Conservation (phyloP, 2,329 filamentous ascomycete genomes). For the Nigrospora osmanthi region DNA sequence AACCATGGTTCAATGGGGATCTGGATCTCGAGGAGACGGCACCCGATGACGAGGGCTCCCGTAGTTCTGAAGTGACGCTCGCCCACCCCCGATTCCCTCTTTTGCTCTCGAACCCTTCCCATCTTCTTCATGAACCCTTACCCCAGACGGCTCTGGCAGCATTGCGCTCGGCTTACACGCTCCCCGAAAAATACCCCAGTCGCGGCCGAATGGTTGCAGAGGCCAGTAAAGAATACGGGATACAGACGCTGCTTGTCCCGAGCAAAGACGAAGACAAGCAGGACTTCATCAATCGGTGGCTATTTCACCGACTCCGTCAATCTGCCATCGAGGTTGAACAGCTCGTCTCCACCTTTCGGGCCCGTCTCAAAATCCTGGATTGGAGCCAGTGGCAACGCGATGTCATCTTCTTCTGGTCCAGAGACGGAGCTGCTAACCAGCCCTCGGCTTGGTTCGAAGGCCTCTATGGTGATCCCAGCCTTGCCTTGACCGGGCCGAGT, state of each 20-base stretch:
- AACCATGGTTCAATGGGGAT: constrained; percentile 21
- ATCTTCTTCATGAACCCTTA: too few relatives aligned
- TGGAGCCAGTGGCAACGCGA: constrained; percentile 31
- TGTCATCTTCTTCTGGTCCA: constrained; percentile 31
- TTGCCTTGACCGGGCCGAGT: background rate
- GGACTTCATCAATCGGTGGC: constrained; percentile 44
- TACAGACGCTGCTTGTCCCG: constrained; percentile 32
- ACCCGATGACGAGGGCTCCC: background rate
- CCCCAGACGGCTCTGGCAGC: too few relatives aligned
- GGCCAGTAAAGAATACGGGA: constrained; percentile 40
- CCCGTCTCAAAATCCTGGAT: constrained; percentile 22
- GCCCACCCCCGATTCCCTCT: background rate
- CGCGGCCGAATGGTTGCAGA: constrained; percentile 26
- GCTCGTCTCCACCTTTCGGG: constrained; percentile 29
- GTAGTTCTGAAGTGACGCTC: background rate
- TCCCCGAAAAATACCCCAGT: constrained; percentile 26
- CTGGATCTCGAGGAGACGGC: constrained; percentile 27
- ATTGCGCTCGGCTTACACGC: constrained; percentile 11
- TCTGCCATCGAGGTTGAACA: constrained; percentile 36
- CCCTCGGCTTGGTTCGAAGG: constrained; percentile 7
- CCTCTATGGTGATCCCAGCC: constrained; percentile 9
- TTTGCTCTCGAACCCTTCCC: too few relatives aligned
- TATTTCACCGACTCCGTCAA: constrained; percentile 40
- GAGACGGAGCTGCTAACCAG: constrained; percentile 22
- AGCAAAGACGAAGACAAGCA: constrained; percentile 26